Percentiles rank a stretch among this genome's conserved stretches.
Conservation (phyloP, 805 yeast genomes). For the Metschnikowia lunata region DNA sequence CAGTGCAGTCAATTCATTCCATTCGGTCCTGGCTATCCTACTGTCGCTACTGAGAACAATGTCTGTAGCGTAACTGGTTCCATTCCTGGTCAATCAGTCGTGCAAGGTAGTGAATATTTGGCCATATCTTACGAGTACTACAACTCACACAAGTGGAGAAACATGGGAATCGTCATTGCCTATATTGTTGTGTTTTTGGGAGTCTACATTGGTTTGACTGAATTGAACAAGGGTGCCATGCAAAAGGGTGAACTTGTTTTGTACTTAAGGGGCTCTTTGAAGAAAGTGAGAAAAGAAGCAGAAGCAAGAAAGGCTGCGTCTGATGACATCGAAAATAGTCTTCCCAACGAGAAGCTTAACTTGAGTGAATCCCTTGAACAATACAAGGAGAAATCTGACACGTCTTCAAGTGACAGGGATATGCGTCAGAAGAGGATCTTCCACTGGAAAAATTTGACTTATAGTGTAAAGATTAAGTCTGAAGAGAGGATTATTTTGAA, state of each 20-base stretch:
- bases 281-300: constrained; percentile 38
- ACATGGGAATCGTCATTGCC: constrained; percentile 62
- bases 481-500: constrained; percentile 38
- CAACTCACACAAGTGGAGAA: constrained; percentile 71
- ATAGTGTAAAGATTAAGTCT: constrained; percentile 34
- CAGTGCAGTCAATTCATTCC: constrained; percentile 59
- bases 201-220: constrained; percentile 32
- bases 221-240: constrained; percentile 45
- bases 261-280: constrained; percentile 37
- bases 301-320: constrained; percentile 19
- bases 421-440: constrained; percentile 20
- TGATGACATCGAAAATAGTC: constrained; percentile 36
- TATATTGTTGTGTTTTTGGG: constrained; percentile 42
- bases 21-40: constrained; percentile 49
- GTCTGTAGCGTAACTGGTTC: constrained; percentile 65
- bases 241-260: constrained; percentile 39
- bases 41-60: constrained; percentile 31
- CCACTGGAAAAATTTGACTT: constrained; percentile 38
- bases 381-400: constrained; percentile 14
- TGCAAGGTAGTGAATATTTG: constrained; percentile 60
- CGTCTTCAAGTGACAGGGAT: constrained; percentile 11
- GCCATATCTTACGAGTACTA: constrained; percentile 44
- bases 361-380: constrained; percentile 28
- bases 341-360: constrained; percentile 26
- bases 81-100: constrained; percentile 45